A percentile compares a stretch with the other conserved stretches of the same genome.
Conservation (phyloP, 352 stramenopile species). For the Phytophthora vignae region DNA sequence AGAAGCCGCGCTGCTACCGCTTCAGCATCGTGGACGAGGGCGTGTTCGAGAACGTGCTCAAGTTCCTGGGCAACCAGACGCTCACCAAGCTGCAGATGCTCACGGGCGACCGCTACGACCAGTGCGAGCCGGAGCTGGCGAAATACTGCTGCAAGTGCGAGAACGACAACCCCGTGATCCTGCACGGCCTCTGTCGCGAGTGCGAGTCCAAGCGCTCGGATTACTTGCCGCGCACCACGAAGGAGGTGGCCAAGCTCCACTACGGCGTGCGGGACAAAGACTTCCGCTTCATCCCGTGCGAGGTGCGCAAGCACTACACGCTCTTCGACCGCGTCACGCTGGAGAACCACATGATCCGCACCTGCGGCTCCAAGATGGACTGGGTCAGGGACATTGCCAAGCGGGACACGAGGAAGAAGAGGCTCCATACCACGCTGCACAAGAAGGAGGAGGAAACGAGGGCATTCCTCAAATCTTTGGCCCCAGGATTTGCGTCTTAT, state of each 20-base stretch:
- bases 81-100: conserved; percentile 41
- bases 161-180: conserved; percentile 35
- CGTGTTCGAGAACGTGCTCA: conserved; percentile 19
- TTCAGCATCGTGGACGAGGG: conserved; percentile 27
- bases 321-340: conserved; percentile 24
- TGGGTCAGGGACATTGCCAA: conserved; percentile 28
- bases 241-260: conserved; percentile 13
- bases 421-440: conserved; percentile 9
- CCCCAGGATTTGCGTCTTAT: conserved; percentile 16
- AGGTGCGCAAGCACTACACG: conserved; percentile 19
- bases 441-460: conserved; percentile 15
- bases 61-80: conserved; percentile 40
- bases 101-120: conserved; percentile 25
- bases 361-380: conserved; percentile 24
- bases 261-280: conserved; percentile 24
- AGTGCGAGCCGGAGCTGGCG: conserved; percentile 26
- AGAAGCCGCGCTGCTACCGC: conserved; percentile 22
- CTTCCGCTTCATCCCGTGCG: conserved; percentile 12
- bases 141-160: conserved; percentile 36
- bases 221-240: conserved; percentile 30
- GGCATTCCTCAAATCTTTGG: conserved; percentile 12
- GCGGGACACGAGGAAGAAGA: conserved; percentile 12
- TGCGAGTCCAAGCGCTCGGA: conserved; percentile 15
- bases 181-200: conserved; percentile 9
- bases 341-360: conserved; percentile 27